Percentiles rank a stretch among this genome's conserved stretches.
These are phyloP conservation scores for Malus hybrid DNA, from an alignment of 331 rosid species.

Conservation along the genomic window DNA sequence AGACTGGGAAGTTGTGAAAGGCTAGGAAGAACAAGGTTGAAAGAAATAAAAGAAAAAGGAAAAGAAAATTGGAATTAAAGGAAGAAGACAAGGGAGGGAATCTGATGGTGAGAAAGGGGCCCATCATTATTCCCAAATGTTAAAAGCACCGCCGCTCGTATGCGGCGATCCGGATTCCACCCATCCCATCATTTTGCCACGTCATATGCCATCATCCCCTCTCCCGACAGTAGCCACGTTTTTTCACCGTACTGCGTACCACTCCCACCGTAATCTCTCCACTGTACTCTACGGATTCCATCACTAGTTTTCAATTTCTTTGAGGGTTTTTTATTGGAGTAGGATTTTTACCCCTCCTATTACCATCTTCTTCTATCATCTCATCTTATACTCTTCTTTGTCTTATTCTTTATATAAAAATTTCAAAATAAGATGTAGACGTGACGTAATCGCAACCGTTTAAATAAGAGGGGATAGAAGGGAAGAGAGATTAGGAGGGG, in stretches of 20 bases:
- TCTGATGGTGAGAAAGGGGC: conserved; percentile 9
- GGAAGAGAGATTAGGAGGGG: too few species aligned
- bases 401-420: too few species aligned
- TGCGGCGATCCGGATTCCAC: conserved; percentile 55
- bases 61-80: neutral
- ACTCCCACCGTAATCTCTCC: neutral
- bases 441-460: too few species aligned
- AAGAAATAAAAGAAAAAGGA: neutral
- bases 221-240: conserved; percentile 21
- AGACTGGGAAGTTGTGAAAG: neutral
- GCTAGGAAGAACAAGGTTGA: neutral
- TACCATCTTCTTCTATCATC: too few species aligned
- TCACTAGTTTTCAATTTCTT: too few species aligned
- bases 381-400: too few species aligned
- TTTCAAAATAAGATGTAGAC: too few species aligned
- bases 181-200: conserved; percentile 7
- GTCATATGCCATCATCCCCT: conserved; percentile 2
- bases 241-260: neutral
- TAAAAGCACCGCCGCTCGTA: conserved; percentile 36
- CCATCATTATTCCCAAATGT: conserved; percentile 9
- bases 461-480: too few species aligned
- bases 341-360: too few species aligned
- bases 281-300: too few species aligned
- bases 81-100: neutral
- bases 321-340: too few species aligned